These are phyloP conservation scores for Salix viminalis DNA, from an alignment of 345 rosid genomes.

Conservation along the genomic window DNA sequence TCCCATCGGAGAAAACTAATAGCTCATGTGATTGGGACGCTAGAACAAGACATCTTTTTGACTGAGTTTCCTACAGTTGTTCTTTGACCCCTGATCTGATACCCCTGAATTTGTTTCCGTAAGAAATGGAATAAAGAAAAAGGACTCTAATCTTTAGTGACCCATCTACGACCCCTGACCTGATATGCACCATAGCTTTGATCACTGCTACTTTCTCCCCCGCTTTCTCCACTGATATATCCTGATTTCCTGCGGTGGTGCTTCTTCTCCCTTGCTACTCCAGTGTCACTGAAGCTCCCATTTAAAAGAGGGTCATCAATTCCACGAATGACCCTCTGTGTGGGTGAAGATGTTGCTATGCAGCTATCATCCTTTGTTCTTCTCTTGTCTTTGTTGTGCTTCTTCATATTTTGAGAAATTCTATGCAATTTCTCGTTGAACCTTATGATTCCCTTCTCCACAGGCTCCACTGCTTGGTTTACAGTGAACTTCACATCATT, in stretches of 20 bases:
- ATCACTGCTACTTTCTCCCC: slow-evolving; percentile 95
- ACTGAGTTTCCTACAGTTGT: not conserved
- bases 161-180: slow-evolving; percentile 77
- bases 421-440: slow-evolving; percentile 83
- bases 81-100: not conserved
- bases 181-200: slow-evolving; percentile 69
- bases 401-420: slow-evolving; percentile 85
- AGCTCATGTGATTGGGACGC: not conserved
- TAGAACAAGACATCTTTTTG: not conserved
- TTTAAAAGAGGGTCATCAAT: slow-evolving; percentile 92
- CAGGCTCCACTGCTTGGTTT: slow-evolving; percentile 92
- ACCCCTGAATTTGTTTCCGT: not conserved
- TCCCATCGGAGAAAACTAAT: not conserved
- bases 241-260: slow-evolving; percentile 58
- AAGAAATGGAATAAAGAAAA: not conserved
- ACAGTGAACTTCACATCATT: slow-evolving; percentile 90
- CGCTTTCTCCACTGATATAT: slow-evolving; percentile 76
- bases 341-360: slow-evolving; percentile 50
- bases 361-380: slow-evolving; percentile 86
- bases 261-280: slow-evolving; percentile 60
- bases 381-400: slow-evolving; percentile 69
- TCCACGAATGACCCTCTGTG: slow-evolving; percentile 73
- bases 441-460: slow-evolving; percentile 89
- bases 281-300: slow-evolving; percentile 88
- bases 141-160: slow-evolving; percentile 56